A percentile compares a stretch with the other conserved stretches of the same genome.
Evolutionary conservation across 192 early-diverging fungal genomes (phyloP).

Genomic region (Coemansia sp.): DNA sequence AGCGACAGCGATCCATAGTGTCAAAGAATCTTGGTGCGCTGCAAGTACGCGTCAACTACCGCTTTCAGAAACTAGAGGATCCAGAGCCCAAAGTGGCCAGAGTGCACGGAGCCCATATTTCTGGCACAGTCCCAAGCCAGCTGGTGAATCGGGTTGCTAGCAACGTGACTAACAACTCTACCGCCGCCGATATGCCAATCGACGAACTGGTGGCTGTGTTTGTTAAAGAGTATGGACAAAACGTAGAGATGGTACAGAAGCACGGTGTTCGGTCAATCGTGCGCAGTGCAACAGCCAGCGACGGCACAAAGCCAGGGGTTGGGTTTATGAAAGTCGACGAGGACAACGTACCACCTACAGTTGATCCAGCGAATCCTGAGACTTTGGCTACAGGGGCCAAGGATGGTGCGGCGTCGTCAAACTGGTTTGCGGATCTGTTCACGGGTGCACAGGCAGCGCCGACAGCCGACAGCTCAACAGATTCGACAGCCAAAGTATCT

Average conservation of each 20-base stretch:
- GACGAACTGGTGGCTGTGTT: constrained; percentile 49
- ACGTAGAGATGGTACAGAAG: constrained; percentile 33
- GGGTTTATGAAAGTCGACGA: constrained; percentile 48
- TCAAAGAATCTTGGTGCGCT: constrained; percentile 70
- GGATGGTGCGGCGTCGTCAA: not conserved
- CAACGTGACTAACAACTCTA: constrained; percentile 12
- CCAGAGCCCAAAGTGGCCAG: constrained; percentile 43
- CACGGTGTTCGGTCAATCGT: constrained; percentile 24
- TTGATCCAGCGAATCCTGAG: not conserved
- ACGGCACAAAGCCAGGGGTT: constrained; percentile 9
- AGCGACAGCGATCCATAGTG: constrained; percentile 53
- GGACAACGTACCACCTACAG: constrained; percentile 16
- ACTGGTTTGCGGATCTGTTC: constrained; percentile 45
- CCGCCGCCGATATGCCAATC: constrained; percentile 29
- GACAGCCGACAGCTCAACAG: not conserved
- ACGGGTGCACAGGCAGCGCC: constrained; percentile 7
- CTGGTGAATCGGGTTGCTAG: constrained; percentile 25
- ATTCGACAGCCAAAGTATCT: not conserved
- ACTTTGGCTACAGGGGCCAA: not conserved
- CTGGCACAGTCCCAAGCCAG: constrained; percentile 36
- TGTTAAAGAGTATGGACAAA: constrained; percentile 45
- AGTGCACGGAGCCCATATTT: constrained; percentile 37
- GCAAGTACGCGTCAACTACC: constrained; percentile 66
- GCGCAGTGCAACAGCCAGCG: constrained; percentile 8
- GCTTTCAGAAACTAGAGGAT: constrained; percentile 59